phyloP scores from a whole-genome alignment of 179 eudicot species.

The Silene vulgaris region DNA sequence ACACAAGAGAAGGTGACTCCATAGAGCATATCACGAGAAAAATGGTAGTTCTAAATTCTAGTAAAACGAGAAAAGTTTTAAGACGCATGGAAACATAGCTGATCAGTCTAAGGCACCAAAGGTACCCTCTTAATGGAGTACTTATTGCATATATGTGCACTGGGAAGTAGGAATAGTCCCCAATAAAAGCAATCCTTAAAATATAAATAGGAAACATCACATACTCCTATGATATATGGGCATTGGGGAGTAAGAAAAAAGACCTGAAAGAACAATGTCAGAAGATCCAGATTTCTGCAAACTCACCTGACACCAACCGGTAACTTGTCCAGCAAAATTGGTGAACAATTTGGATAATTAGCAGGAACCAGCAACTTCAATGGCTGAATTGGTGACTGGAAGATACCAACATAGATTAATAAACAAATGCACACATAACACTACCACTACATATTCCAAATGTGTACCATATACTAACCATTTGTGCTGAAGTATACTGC shows the following conservation, averaged over 20 bases:
- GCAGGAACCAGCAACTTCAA: conserved; percentile 74
- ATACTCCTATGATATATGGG: background rate
- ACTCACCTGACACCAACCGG: conserved; percentile 74
- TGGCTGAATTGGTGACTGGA: conserved; percentile 93
- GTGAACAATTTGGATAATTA: conserved; percentile 85
- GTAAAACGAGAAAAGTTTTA: conserved; percentile 4
- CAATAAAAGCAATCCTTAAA: too few relatives aligned
- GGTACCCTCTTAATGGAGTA: too few relatives aligned
- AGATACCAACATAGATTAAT: conserved; percentile 9
- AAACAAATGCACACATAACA: background rate
- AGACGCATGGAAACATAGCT: background rate
- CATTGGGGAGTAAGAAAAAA: background rate
- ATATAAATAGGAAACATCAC: too few relatives aligned
- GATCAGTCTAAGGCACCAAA: background rate
- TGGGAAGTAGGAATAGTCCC: too few relatives aligned
- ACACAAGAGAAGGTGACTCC: background rate
- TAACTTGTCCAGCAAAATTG: conserved; percentile 83
- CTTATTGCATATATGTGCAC: too few relatives aligned
- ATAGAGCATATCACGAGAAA: background rate
- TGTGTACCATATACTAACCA: conserved; percentile 44
- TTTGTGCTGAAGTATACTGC: conserved; percentile 74
- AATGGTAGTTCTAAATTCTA: background rate
- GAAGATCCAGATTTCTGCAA: conserved; percentile 12
- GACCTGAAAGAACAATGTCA: background rate
- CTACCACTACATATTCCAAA: background rate